These are phyloP conservation scores for Yamadazyma scolyti DNA, from an alignment of 805 yeast species.

Conservation along the genomic window DNA sequence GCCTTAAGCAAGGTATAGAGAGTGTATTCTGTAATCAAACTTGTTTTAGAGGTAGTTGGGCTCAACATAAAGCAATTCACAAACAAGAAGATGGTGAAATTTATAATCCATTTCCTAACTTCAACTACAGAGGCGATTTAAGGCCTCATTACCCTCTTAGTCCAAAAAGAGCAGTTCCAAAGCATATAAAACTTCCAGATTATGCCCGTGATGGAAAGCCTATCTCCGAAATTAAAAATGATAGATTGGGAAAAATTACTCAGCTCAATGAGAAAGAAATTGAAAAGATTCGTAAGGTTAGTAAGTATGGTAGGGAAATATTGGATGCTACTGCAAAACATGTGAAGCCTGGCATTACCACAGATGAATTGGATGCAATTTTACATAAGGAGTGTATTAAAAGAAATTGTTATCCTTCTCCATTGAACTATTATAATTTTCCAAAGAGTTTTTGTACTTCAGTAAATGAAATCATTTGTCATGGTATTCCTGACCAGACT, in stretches of 20 bases:
- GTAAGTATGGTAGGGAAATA: constrained; percentile 78
- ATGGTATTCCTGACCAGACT: constrained; percentile 93
- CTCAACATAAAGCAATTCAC: constrained; percentile 73
- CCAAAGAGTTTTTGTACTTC: constrained; percentile 93
- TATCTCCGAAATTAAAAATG: constrained; percentile 67
- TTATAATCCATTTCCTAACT: constrained; percentile 86
- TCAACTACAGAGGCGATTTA: constrained; percentile 67
- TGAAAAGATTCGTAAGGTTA: constrained; percentile 71
- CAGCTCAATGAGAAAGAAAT: constrained; percentile 65
- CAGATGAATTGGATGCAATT: constrained; percentile 84
- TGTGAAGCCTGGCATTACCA: constrained; percentile 82
- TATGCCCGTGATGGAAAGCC: constrained; percentile 83
- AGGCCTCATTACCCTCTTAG: constrained; percentile 81
- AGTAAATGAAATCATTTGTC: constrained; percentile 92
- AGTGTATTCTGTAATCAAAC: constrained; percentile 75
- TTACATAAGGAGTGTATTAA: constrained; percentile 87
- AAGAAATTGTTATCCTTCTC: constrained; percentile 90
- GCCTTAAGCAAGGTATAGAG: constrained; percentile 66
- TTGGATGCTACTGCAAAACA: constrained; percentile 84
- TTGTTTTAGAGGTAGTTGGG: constrained; percentile 75
- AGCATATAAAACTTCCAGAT: constrained; percentile 71
- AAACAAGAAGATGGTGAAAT: constrained; percentile 50
- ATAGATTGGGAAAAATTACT: constrained; percentile 62
- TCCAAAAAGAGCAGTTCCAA: constrained; percentile 69
- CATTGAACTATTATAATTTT: constrained; percentile 88